Evolutionary conservation across 75 land plant species (phyloP).

Genomic region (Sequoiadendron giganteum): DNA sequence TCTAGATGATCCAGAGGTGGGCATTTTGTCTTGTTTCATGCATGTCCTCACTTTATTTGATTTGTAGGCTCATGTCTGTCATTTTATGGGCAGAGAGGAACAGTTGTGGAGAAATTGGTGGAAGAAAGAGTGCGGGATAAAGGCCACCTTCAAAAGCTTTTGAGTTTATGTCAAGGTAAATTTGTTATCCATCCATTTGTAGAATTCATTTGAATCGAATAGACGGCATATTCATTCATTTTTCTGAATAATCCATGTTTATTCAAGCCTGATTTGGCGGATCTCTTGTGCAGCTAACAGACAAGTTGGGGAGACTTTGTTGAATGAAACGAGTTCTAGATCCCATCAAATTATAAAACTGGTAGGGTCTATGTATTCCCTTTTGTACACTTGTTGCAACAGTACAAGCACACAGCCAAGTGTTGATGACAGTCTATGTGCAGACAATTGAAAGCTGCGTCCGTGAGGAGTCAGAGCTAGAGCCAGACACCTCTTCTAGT

Average conservation of each 20-base stretch:
- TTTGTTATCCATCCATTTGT: background rate
- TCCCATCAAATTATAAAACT: slow-evolving; percentile 95
- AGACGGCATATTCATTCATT: background rate
- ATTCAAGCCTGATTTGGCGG: background rate
- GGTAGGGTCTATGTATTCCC: slow-evolving; percentile 40
- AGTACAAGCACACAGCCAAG: background rate
- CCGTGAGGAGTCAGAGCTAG: slow-evolving; percentile 47
- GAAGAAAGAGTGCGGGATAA: slow-evolving; percentile 76
- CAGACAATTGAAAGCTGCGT: slow-evolving; percentile 92
- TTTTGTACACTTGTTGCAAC: background rate
- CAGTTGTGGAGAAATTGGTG: slow-evolving; percentile 80
- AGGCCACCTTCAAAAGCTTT: slow-evolving; percentile 63
- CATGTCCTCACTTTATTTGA: background rate
- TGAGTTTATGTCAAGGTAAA: slow-evolving; percentile 85
- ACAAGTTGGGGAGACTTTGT: slow-evolving; percentile 85
- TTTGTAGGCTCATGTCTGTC: background rate
- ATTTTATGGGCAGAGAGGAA: slow-evolving; percentile 60
- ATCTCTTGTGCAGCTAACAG: slow-evolving; percentile 72
- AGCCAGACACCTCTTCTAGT: slow-evolving; percentile 10
- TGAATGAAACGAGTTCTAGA: slow-evolving; percentile 92
- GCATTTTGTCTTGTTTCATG: background rate
- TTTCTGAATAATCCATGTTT: background rate
- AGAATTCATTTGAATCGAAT: background rate
- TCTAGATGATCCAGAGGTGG: slow-evolving; percentile 95
- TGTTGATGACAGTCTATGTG: slow-evolving; percentile 17